Evolutionary conservation across 2,329 filamentous ascomycete genomes (phyloP).

Genomic region (Aspergillus sojae): DNA sequence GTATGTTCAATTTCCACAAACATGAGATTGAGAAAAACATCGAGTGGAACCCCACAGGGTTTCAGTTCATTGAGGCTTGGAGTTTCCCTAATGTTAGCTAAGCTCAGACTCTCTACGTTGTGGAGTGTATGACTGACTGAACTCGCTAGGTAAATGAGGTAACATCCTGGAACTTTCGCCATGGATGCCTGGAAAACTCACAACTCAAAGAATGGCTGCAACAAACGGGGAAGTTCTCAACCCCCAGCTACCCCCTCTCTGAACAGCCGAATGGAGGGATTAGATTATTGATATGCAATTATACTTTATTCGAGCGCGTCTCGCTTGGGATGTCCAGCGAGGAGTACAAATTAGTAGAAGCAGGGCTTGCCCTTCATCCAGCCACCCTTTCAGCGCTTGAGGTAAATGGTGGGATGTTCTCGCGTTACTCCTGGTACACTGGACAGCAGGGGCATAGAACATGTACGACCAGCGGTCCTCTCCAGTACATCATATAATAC

Average conservation of each 20-base stretch:
- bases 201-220: background rate
- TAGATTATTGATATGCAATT: background rate
- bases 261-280: background rate
- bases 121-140: background rate
- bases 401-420: background rate
- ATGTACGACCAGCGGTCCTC: background rate
- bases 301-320: background rate
- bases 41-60: background rate
- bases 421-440: background rate
- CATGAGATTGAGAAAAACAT: background rate
- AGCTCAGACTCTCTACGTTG: background rate
- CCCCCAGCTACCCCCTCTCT: background rate
- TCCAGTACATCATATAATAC: background rate
- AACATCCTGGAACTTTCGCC: background rate
- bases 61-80: background rate
- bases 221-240: background rate
- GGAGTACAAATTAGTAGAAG: background rate
- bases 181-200: background rate
- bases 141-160: background rate
- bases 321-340: background rate
- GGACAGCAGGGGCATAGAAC: background rate
- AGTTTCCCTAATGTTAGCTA: background rate
- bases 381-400: background rate
- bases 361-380: background rate
- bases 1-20: background rate